A percentile compares a stretch with the other conserved stretches of the same genome.
Evolutionary conservation across 177 flowering plant species (phyloP).

Genomic region (Tripterygium wilfordii): DNA sequence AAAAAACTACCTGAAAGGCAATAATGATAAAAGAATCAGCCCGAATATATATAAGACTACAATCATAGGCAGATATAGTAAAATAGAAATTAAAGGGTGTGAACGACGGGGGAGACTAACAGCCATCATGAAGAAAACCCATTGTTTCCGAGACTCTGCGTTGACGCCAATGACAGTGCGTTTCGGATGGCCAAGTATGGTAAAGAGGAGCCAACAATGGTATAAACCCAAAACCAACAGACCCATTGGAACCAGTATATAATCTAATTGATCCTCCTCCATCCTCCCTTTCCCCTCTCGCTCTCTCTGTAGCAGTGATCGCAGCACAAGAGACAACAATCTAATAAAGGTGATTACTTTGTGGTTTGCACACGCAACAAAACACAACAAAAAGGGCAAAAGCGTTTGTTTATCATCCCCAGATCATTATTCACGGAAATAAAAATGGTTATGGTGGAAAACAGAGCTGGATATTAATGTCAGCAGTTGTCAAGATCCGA

Average conservation of each 20-base stretch:
- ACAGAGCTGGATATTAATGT: too few relatives aligned
- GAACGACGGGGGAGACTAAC: constrained; percentile 29
- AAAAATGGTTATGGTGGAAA: too few relatives aligned
- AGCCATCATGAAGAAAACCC: constrained; percentile 61
- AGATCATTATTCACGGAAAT: too few relatives aligned
- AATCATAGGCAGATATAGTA: background rate
- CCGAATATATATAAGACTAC: too few relatives aligned
- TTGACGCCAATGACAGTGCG: constrained; percentile 73
- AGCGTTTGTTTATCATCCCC: too few relatives aligned
- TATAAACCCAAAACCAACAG: constrained; percentile 38
- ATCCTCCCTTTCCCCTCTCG: constrained; percentile 11
- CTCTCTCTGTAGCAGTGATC: background rate
- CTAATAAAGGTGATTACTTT: too few relatives aligned
- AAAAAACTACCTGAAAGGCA: too few relatives aligned
- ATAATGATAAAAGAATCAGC: too few relatives aligned
- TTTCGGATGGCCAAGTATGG: constrained; percentile 33
- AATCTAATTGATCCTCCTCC: constrained; percentile 51
- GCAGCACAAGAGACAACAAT: background rate
- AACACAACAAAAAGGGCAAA: too few relatives aligned
- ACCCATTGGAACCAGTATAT: constrained; percentile 63
- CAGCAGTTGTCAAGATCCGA: too few relatives aligned
- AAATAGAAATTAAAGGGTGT: background rate
- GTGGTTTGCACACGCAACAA: too few relatives aligned
- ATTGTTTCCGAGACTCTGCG: constrained; percentile 54
- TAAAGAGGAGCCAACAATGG: constrained; percentile 59